Base-by-base conservation (phyloP, 208 protist species). In the Porcisia hertigi region DNA sequence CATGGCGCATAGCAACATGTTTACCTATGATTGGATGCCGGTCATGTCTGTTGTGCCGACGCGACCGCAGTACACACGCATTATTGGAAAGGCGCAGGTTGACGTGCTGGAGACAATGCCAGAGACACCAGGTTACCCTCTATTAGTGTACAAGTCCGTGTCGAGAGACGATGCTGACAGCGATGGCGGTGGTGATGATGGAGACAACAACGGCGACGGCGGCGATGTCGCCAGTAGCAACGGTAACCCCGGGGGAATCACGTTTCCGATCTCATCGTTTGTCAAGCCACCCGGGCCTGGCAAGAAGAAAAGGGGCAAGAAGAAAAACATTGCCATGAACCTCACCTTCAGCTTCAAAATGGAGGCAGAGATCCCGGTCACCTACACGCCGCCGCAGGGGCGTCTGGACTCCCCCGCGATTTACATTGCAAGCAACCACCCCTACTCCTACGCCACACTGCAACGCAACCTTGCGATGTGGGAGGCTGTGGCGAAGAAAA, bases 341-440 rank as follows among this genome's bases (percentile, higher is more conserved):
- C 64, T 98, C 36, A 87, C 83, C 49, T 97, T 95, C 74, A 86
- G 92, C 41, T 87, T 95, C 74, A 89, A 82, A 20, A 86, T 98
- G 49, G 87, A 97, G 52, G 69, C 60, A 25, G 84, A 92, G 41
- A 79, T 81, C 41, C 77, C 90, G 12, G 77, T 89, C 6, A 87
- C 65, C 36, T 73, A 79, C 57, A 73, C 79, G 8, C 83, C 87
- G 25, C 84, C 86, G 5, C 71, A 89, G 43, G 91, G 91, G 12
- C 81, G 89, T 14, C 89, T 81, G 1, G 76, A 88, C 58, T 87
- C 84, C 65, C 72, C 79, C 18, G 85, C 90, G 18, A 91, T 93
- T 1, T 97, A 94, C 86, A 92, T 98, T 71, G 95, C 95, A 16
- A 97, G 94, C 81, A 97, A 95, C 65, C 94, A 97, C 77, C 97